Percentiles rank a stretch among this genome's conserved stretches.
Evolutionary conservation across 345 rosid genomes (phyloP).

Genomic region (Rhodamnia rubescens): DNA sequence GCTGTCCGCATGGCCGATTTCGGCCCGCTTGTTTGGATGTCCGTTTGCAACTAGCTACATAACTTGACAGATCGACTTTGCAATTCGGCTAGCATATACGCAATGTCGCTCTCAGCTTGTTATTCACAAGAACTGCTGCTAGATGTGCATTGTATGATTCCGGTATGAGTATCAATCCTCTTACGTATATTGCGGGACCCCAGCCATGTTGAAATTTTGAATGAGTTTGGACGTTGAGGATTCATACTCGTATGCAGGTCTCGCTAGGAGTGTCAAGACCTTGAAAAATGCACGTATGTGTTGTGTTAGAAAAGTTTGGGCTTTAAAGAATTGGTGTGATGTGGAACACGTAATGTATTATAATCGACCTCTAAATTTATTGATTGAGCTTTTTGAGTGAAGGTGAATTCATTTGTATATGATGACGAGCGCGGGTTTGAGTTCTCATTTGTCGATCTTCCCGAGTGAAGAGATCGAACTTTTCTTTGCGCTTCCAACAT

Average conservation of each 20-base stretch:
- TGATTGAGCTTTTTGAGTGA: no score
- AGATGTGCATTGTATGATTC: no score
- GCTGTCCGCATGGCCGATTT: not conserved
- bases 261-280: accelerated
- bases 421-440: no score
- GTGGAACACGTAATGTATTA: no score
- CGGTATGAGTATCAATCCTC: not conserved
- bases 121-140: not conserved
- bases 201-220: not conserved
- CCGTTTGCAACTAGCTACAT: not conserved
- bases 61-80: not conserved
- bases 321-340: no score
- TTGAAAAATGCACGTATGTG: not conserved
- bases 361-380: no score
- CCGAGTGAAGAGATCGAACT: no score
- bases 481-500: no score
- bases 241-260: accelerated
- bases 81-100: not conserved
- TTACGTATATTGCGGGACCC: not conserved
- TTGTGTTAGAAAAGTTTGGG: no score
- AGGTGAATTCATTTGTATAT: no score
- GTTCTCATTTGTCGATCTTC: no score
- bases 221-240: accelerated
- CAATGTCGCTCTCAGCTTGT: not conserved
- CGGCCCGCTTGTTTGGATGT: not conserved